Evolutionary conservation across 345 rosid species (phyloP), one percentile per base, ranked within the genome.

Genomic region (Eucalyptus cladocalyx): DNA sequence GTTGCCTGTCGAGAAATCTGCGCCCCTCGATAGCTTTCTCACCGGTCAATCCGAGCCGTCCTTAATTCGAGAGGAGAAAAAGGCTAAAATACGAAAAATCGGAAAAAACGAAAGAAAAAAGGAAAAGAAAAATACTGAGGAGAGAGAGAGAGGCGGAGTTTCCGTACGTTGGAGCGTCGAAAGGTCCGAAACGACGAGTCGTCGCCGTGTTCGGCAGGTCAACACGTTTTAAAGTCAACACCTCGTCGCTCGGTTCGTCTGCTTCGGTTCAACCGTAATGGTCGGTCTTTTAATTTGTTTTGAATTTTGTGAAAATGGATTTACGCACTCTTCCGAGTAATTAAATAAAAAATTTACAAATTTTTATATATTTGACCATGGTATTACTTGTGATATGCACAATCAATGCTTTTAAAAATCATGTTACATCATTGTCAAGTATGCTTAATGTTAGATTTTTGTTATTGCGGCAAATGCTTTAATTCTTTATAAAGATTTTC

Each of bases 301-400:
- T 65, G 40, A 34, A 65, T 65, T 65, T 65, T n/a, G 40, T 8
- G 76, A 2, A 15, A 65, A n/a, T 65, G 40, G 40, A 65, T 65
- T 65, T 65, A 15, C 3, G 5, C 11, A 1, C 37, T 32, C 76
- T 65, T 17, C 17, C 40, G 6, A 65, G 21, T 14, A 65, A 65
- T 65, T 16, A 16, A n/a, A n/a, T 14, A 65, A n/a, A 65, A 65
- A 65, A n/a, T 16, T 15, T n/a, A 15, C 10, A n/a, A 65, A 4
- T 2, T 65, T 15, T 65, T 30, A n/a, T 16, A 7, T 65, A 15
- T 65, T 3, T 0, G 3, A 65, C 5, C 40, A 0, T 30, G 10
- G 9, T 65, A 62, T 62, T 14, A 13, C 19, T 62, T 2, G 0
- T 4, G 9, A 62, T 7, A 4, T 14, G 3, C 5, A 15, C 5